Evolutionary conservation across 2,329 filamentous ascomycete species (phyloP), one percentile per base, ranked within the genome.

Genomic region (Clarireedia homoeocarpa): DNA sequence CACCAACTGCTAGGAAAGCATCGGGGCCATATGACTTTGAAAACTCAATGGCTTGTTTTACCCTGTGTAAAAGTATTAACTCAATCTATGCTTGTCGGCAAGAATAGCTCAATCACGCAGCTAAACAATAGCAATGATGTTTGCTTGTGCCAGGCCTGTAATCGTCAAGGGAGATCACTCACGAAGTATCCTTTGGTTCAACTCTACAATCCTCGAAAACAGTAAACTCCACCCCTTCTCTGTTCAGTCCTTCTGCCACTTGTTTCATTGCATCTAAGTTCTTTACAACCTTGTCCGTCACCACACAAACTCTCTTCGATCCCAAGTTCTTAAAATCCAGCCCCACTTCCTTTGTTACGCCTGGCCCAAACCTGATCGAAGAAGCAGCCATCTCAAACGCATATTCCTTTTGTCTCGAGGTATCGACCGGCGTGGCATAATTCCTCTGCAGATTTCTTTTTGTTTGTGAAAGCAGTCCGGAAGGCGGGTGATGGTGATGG

Each of bases 311-410:
- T 46, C 84, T 85, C 75, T 89, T 88, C 6, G 87, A 85, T 14
- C 88, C 88, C 77, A 99, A 80, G 70, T 99, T 97, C 73, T 84
- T 86, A 64, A 97, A 85, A 72, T 99, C 94, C 94, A 97, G 97
- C 62, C 94, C 94, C 20, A 99, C 91, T 72, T 99, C 94, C 71
- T 90, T 89, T 24, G 94, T 99, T 56, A 87, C 88, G 5, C 94
- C 94, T 0, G 90, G 89, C 0, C 94, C 94, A 66, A 97, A 99
- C 12, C 94, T 84, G 67, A 99, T 96, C 27, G 87, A 89, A 1
- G 89, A 95, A 1, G 94, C 91, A 0, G 94, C 94, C 92, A 99
- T 95, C 72, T 99, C 94, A 69, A 99, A 99, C 14, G 94, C 94
- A 74, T 99, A 99, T 71, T 99, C 94, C 71, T 95, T 96, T 67